Base-by-base conservation (phyloP, 805 yeast genomes). In the Limtongia smithiae region DNA sequence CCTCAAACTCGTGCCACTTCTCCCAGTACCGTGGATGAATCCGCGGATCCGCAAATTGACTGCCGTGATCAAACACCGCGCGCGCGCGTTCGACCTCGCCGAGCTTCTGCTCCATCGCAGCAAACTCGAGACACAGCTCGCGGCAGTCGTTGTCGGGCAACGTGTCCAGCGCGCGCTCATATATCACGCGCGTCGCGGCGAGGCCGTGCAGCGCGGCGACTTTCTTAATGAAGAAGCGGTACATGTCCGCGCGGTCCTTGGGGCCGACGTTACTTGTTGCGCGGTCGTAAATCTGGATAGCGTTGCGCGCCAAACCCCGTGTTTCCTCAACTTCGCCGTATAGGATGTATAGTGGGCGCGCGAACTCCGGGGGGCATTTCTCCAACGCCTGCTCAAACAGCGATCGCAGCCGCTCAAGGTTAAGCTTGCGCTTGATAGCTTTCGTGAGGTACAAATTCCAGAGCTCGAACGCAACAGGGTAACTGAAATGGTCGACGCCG, bases 1-100 rank as follows among this genome's bases (percentile, higher is more conserved):
- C 63, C 62, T 90, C 97, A 64, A 89, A 87, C 9, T 70, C 62
- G 46, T 81, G 81, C 95, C 95, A 90, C 25, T 66, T 65, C 1
- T 67, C 68, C 95, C 95, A 88, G 28, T 80, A 62, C 1, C 45
- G 51, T 2, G 46, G 32, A 5, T 49, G 64, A 24, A 63, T 57
- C 20, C 62, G 48, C 9, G 71, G 74, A 42, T 69, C 66, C 20
- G 66, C 60, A 49, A 68, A 62, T 45, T 75, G 73, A 2, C 78
- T 71, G 8, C 81, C 81, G 61, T 76, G 83, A 47, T 71, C 74
- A 54, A 76, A 75, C 5, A 91, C 64, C 9, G 77, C 79, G 44
- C 96, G 73, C 0, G 80, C 88, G 42, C 96, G 68, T 3, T 65
- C 69, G 15, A 70, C 63, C 54, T 87, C 86, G 2, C 75, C 73